phyloP scores from a whole-genome alignment of 2,329 filamentous ascomycete species.

The Geosmithia morbida region DNA sequence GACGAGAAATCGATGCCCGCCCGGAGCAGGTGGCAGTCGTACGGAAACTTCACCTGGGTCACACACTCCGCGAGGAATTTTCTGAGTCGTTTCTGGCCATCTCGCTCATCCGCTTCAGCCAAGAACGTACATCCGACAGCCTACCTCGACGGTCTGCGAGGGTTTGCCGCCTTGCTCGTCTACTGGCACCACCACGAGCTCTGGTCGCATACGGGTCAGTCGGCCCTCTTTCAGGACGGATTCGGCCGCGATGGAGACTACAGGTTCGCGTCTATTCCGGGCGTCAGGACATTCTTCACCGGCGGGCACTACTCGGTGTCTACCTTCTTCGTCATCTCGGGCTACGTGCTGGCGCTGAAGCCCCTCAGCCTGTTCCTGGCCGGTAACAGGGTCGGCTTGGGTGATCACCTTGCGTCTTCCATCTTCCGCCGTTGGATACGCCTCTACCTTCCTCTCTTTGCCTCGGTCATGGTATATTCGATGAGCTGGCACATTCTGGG shows the following conservation, averaged over 20 bases:
- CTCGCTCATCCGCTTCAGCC: conserved; percentile 1
- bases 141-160: conserved; percentile 48
- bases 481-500: conserved; percentile 37
- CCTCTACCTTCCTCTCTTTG: conserved; percentile 29
- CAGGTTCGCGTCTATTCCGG: conserved; percentile 37
- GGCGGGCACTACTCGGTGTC: conserved; percentile 47
- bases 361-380: conserved; percentile 29
- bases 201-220: conserved; percentile 34
- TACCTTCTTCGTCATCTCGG: conserved; percentile 42
- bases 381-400: conserved; percentile 23
- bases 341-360: conserved; percentile 39
- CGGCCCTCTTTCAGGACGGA: conserved; percentile 31
- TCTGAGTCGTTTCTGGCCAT: background rate
- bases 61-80: background rate
- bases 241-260: conserved; percentile 34
- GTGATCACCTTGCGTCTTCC: conserved; percentile 28
- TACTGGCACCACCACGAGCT: conserved; percentile 47
- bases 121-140: conserved; percentile 32
- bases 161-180: conserved; percentile 52
- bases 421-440: conserved; percentile 34
- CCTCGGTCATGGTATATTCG: conserved; percentile 34
- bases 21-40: background rate
- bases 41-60: background rate
- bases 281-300: conserved; percentile 43
- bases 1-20: background rate